Evolutionary conservation across 805 yeast genomes (phyloP), one percentile per base, ranked within the genome.

Genomic region (Metschnikowia aberdeeniae): DNA sequence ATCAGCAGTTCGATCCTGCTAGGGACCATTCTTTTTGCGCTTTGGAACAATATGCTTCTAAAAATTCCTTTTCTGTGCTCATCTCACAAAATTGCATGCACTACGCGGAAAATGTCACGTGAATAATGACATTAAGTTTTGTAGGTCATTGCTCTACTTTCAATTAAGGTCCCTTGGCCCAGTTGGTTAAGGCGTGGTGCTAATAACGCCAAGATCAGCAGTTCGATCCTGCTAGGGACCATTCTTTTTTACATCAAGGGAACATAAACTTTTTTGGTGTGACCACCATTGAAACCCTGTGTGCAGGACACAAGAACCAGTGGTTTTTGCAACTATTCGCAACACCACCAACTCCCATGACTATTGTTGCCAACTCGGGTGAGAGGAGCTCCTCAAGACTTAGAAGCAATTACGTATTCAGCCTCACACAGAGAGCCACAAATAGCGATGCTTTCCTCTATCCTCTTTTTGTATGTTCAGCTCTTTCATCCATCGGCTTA

Each of bases 161-260:
- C n/a, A n/a, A n/a, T n/a, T n/a, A n/a, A n/a, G 75, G 75, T 69
- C 76, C 75, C 76, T 70, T 70, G 75, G 76, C 76, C 76, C 70
- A 70, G 76, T 70, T 70, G 75, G 76, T 70, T 69, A 70, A 66
- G 75, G 75, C 75, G 75, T 60, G 75, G 76, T 70, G 76, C 75
- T 70, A 70, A 70, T 70, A 70, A 70, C 75, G 74, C 76, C 75
- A 59, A 71, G 87, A 81, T 81, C 87, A 80, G 85, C 87, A 78
- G 87, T 81, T 81, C 87, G 87, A 81, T 80, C 87, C 87, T 78
- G 87, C 85, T 80, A 81, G 85, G 85, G 85, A 81, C 80, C 87
- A 81, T 57, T 37, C 28, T 30, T 20, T 35, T 42, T 34, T 20
- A 22, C 24, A n/a, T n/a, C n/a, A n/a, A n/a, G n/a, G n/a, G n/a